Conservation (phyloP, 1,284 basidiomycete genomes). For the Anthracocystis setariae region DNA sequence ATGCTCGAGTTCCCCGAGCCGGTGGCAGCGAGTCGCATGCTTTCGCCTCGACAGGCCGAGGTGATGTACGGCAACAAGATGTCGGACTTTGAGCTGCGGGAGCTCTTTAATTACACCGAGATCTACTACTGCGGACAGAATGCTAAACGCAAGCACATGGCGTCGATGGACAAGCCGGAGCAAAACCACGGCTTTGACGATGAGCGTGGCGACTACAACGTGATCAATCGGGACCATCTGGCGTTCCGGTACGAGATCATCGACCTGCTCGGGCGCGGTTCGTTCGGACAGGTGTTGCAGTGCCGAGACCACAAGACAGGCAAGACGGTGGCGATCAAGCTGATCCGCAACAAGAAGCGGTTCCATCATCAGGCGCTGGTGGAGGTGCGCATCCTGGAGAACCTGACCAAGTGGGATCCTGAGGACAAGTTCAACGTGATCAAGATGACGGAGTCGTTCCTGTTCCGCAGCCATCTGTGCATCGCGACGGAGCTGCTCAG, state of each 20-base stretch:
- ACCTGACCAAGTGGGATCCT: slow-evolving; percentile 94
- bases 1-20: slow-evolving; percentile 93
- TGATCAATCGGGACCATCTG: slow-evolving; percentile 90
- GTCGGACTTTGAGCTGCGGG: slow-evolving; percentile 81
- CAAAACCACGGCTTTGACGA: slow-evolving; percentile 98
- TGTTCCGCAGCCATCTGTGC: slow-evolving; percentile 96
- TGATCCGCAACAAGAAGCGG: slow-evolving; percentile 98
- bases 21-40: slow-evolving; percentile 76
- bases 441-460: slow-evolving; percentile 98
- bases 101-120: slow-evolving; percentile 85
- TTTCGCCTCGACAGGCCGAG: slow-evolving; percentile 74
- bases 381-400: slow-evolving; percentile 98
- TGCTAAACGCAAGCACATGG: slow-evolving; percentile 58
- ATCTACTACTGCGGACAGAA: slow-evolving; percentile 82
- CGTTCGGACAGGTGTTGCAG: slow-evolving; percentile 95
- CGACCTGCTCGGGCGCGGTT: slow-evolving; percentile 93
- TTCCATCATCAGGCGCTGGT: slow-evolving; percentile 99
- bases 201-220: slow-evolving; percentile 94
- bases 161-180: slow-evolving; percentile 74
- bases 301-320: slow-evolving; percentile 98
- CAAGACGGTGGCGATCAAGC: slow-evolving; percentile 95
- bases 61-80: slow-evolving; percentile 69
- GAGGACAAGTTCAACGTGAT: slow-evolving; percentile 97
- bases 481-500: slow-evolving; percentile 98
- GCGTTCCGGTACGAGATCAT: slow-evolving; percentile 95